Evolutionary conservation across 495 filamentous ascomycete genomes (phyloP), one percentile per base, ranked within the genome.

Genomic region (Neurospora sp.): DNA sequence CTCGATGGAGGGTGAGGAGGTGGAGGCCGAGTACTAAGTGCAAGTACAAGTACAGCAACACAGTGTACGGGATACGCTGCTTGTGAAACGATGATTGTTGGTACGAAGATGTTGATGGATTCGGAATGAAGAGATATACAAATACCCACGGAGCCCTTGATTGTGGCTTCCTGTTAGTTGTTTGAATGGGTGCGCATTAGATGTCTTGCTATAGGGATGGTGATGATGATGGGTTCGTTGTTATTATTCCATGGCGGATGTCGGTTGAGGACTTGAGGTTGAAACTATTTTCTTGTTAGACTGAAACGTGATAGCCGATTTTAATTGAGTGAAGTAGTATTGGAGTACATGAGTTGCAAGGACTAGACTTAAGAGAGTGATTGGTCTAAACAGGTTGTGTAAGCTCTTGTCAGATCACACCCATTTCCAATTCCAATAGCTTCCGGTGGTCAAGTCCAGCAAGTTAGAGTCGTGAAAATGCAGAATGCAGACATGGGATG

Each of bases 21-120:
- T 87, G 76, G 95, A 98, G 87, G 93, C 93, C 75, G 96, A 99
- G 89, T 99, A 99, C 90, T 99, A 97, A 69, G 53, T 66, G 27
- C 53, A 37, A 66, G 31, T 18, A 66, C 53, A 8, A 18, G 53
- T 35, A 66, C 53, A 35, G 5, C 14, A 66, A 66, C 53, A 35
- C 53, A 35, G 53, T 66, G 53, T 66, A 35, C 14, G 27, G 27
- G 27, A 66, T 35, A 3, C 27, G 14, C 27, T 66, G 53, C 22
- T 66, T 66, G 27, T 38, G 37, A 14, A 27, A 31, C 6, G 39
- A n/a, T 73, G 22, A 31, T n/a, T 20, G 48, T 70, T 31, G 70
- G 69, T 41, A 59, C 41, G 73, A 66, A 22, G 42, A 37, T 46
- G 3, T 66, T 20, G 44, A 71, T 14, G 53, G 53, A 66, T 35